Evolutionary conservation across 2,329 filamentous ascomycete genomes (phyloP).

Genomic region (Cytospora leucostoma): DNA sequence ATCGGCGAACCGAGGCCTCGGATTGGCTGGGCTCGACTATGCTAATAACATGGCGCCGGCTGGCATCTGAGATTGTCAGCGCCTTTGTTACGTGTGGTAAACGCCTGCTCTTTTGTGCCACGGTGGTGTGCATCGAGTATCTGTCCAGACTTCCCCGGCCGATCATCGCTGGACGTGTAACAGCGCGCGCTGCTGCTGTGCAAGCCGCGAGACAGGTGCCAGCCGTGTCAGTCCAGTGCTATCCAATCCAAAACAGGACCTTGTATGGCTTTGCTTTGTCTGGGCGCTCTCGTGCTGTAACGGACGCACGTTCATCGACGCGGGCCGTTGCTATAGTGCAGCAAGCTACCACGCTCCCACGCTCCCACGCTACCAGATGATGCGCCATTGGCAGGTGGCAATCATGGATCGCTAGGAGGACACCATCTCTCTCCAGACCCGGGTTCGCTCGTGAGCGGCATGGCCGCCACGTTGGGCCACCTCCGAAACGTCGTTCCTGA

Average conservation of each 20-base stretch:
- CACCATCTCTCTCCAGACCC: slow-evolving; percentile 1
- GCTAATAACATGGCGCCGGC: slow-evolving; percentile 13
- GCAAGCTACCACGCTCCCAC: slow-evolving; percentile 15
- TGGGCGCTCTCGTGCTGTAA: slow-evolving; percentile 11
- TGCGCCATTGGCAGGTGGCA: slow-evolving; percentile 15
- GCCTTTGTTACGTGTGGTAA: slow-evolving; percentile 14
- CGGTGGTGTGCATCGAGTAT: slow-evolving; percentile 26
- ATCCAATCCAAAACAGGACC: slow-evolving; percentile 16
- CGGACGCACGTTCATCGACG: slow-evolving; percentile 22
- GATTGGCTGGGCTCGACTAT: slow-evolving; percentile 8
- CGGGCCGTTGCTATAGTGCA: slow-evolving; percentile 25
- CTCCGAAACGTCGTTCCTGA: slow-evolving; percentile 19
- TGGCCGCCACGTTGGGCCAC: slow-evolving; percentile 25
- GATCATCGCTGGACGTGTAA: slow-evolving; percentile 29
- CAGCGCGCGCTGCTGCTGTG: slow-evolving; percentile 24
- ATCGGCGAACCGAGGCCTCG: slow-evolving; percentile 15
- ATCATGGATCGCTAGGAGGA: slow-evolving; percentile 10
- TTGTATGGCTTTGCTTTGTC: slow-evolving; percentile 7
- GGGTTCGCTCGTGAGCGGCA: slow-evolving; percentile 22
- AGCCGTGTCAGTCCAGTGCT: slow-evolving; percentile 12
- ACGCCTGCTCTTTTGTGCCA: slow-evolving; percentile 28
- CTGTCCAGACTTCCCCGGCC: slow-evolving; percentile 19
- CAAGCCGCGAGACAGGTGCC: slow-evolving; percentile 18
- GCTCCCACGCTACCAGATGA: too few species aligned
- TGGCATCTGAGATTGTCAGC: slow-evolving; percentile 12